Evolutionary conservation across 2,329 filamentous ascomycete genomes (phyloP).

Genomic region (Pseudohalonectria lignicola): DNA sequence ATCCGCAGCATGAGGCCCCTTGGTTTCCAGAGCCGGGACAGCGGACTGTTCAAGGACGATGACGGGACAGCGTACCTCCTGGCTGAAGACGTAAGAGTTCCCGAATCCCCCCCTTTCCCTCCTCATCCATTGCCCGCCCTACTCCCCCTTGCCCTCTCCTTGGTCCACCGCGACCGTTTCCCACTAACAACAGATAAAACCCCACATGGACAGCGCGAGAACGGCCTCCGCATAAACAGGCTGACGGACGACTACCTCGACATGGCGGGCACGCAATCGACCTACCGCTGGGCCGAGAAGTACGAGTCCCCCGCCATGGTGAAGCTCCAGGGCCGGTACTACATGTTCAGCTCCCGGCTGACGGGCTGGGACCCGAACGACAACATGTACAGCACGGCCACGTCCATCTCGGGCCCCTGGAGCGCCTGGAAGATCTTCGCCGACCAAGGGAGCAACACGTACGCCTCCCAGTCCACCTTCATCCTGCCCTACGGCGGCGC

Average conservation of each 20-base stretch:
- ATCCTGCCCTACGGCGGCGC: slow-evolving; percentile 21
- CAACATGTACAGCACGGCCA: slow-evolving; percentile 34
- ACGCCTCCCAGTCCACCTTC: slow-evolving; percentile 38
- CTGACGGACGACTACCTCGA: slow-evolving; percentile 12
- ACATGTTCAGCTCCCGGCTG: slow-evolving; percentile 39
- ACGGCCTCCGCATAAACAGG: slow-evolving; percentile 11
- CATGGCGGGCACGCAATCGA: slow-evolving; percentile 4
- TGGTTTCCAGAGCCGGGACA: slow-evolving; percentile 28
- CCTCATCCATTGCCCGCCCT: too few relatives aligned
- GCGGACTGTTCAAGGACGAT: slow-evolving; percentile 51
- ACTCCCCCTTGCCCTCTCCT: too few relatives aligned
- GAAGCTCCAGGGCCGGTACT: slow-evolving; percentile 39
- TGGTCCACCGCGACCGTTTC: too few relatives aligned
- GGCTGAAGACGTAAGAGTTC: slow-evolving; percentile 43
- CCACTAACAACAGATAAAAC: not conserved
- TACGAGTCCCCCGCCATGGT: slow-evolving; percentile 41
- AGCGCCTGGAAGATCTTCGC: slow-evolving; percentile 36
- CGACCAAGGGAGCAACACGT: slow-evolving; percentile 31
- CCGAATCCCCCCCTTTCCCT: not conserved
- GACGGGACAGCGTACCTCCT: slow-evolving; percentile 50
- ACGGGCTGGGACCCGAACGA: slow-evolving; percentile 37
- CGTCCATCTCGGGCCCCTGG: slow-evolving; percentile 40
- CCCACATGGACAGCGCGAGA: slow-evolving; percentile 9
- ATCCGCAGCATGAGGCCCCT: slow-evolving; percentile 20
- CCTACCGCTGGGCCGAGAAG: slow-evolving; percentile 19